Base-by-base conservation (phyloP, 2,329 filamentous ascomycete genomes). In the Curvularia sp. region DNA sequence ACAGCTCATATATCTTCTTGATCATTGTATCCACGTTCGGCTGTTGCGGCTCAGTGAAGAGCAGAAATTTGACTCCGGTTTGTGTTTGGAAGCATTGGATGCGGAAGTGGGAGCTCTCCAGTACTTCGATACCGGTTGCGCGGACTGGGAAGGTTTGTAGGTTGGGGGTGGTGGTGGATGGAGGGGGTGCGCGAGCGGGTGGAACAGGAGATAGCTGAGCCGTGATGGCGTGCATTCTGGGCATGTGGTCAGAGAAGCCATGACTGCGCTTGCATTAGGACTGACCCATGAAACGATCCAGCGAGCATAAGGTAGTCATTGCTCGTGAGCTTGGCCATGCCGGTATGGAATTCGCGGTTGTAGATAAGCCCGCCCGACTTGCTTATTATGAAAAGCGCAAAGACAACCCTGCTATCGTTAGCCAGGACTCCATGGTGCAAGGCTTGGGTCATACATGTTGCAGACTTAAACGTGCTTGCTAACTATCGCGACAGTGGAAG, bases 241-340 rank as follows among this genome's bases (percentile, higher is more conserved):
- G 15, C 22, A 18, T 28, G 9, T 20, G 33, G 28, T 61, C 20
- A 63, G 63, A 35, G 30, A 35, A 8, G 39, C 30, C 13, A 39
- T 46, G n/a, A 49, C 15, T 39, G 53, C 10, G 20, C 22, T 42
- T 52, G 1, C 7, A 18, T 5, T 22, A 8, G n/a, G 38, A 50
- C 79, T 39, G 81, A 93, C 91, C 92, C 95, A 76, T 99, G 95
- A 78, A 99, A 99, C 53, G 95, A 99, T 57, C 95, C 95, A 6
- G 95, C 95, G 28, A 99, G 87, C 68, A 98, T 94, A 31, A 99
- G 89, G 75, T 96, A 96, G 83, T 99, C 95, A 77, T 99, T 99
- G 68, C 92, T 94, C 67, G 87, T 91, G 69, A 99, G 88, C 76
- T 94, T 92, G 77, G 91, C 91, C 59, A 99, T 86, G 60, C 88